A percentile compares a stretch with the other conserved stretches of the same genome.
Evolutionary conservation across 148 eudicot species (phyloP).

Genomic region (Drosera capensis): DNA sequence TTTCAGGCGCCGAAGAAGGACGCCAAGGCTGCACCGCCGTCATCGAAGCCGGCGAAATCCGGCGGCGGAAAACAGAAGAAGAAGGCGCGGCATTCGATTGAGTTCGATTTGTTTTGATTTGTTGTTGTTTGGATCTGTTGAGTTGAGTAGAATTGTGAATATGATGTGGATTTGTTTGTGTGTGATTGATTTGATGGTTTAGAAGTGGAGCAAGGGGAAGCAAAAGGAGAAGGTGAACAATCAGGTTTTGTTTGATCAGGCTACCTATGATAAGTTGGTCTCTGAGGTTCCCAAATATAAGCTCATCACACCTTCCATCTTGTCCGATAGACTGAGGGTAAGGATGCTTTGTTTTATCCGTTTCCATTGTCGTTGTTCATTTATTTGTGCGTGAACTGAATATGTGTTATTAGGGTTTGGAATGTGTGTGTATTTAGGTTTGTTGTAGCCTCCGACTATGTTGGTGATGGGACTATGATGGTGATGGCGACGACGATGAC

Average conservation of each 20-base stretch:
- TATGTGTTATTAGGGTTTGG: no score
- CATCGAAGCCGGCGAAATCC: slow-evolving; percentile 21
- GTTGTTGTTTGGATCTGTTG: no score
- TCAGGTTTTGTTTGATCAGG: slow-evolving; percentile 18
- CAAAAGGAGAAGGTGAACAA: slow-evolving; percentile 34
- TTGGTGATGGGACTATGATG: no score
- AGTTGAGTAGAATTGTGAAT: no score
- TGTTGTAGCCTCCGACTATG: no score
- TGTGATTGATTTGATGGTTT: neutral
- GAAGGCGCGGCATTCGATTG: slow-evolving; percentile 9
- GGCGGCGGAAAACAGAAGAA: slow-evolving; percentile 25
- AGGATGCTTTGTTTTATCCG: neutral
- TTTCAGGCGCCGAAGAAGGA: slow-evolving; percentile 21
- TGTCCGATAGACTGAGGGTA: slow-evolving; percentile 23
- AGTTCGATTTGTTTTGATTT: no score
- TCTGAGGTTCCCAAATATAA: slow-evolving; percentile 16
- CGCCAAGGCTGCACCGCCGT: slow-evolving; percentile 16
- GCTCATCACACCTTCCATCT: slow-evolving; percentile 19
- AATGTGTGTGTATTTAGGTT: no score
- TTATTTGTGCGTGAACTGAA: neutral
- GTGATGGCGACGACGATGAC: no score
- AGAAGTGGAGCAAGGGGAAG: slow-evolving; percentile 34
- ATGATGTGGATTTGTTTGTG: neutral
- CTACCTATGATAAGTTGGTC: slow-evolving; percentile 17
- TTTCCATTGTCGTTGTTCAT: neutral